Conservation (phyloP, 1,139 yeast species). For the Hansenula anomala region DNA sequence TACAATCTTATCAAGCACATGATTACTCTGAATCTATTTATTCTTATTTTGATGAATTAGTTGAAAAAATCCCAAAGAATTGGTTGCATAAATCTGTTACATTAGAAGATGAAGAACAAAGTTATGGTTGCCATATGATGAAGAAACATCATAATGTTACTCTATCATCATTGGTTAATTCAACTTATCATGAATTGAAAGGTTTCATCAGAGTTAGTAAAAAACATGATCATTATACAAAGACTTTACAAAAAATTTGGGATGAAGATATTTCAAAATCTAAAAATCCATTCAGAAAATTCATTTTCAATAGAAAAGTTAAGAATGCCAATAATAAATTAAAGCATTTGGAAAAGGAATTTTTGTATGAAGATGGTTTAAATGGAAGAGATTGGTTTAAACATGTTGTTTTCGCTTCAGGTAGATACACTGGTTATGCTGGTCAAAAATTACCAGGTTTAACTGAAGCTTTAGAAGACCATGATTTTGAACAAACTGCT, state of each 20-base stretch:
- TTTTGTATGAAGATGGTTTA: conserved; percentile 61
- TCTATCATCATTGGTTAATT: conserved; percentile 10
- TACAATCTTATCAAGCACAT: conserved; percentile 34
- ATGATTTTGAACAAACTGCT: conserved; percentile 44
- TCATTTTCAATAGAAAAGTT: conserved; percentile 23
- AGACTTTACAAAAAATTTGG: conserved; percentile 24
- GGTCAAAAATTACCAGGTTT: conserved; percentile 81
- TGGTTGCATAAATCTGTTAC: conserved; percentile 28
- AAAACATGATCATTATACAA: conserved; percentile 25
- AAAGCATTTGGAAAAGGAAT: conserved; percentile 61
- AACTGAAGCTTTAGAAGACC: conserved; percentile 74
- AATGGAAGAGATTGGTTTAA: conserved; percentile 77
- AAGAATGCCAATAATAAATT: conserved; percentile 34
- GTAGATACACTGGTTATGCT: conserved; percentile 80
- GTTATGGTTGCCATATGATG: conserved; percentile 2
- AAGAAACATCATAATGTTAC: conserved; percentile 8
- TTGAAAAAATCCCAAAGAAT: conserved; percentile 29
- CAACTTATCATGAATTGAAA: conserved; percentile 11
- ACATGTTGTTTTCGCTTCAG: conserved; percentile 80
- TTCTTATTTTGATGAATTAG: conserved; percentile 29
- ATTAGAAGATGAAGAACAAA: conserved; percentile 7
- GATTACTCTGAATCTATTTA: conserved; percentile 38
- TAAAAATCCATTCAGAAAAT: conserved; percentile 21
- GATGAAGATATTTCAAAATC: conserved; percentile 19
- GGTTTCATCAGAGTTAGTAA: conserved; percentile 15